Percentiles rank a stretch among this genome's conserved stretches.
Conservation (phyloP, 2,329 filamentous ascomycete species). For the Lasiodiplodia sp. region DNA sequence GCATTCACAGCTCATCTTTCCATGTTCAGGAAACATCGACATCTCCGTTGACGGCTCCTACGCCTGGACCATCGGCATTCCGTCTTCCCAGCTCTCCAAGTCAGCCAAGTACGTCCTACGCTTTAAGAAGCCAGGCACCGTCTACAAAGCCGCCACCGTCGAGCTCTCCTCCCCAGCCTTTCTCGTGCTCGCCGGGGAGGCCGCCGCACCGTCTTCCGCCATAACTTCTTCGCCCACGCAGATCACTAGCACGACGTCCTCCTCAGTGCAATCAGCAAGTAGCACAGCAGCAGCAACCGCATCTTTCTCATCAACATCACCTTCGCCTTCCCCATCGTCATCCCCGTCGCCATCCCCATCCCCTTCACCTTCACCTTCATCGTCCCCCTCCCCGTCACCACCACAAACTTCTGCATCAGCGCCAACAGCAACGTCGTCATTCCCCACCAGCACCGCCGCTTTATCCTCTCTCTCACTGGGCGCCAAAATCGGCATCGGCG, state of each 20-base stretch:
- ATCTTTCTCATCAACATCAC: background rate
- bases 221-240: background rate
- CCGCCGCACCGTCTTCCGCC: background rate
- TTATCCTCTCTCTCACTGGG: background rate
- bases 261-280: background rate
- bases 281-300: background rate
- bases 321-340: background rate
- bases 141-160: background rate
- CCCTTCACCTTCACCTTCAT: no score
- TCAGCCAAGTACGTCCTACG: slow-evolving; percentile 1
- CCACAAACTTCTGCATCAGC: background rate
- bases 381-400: no score
- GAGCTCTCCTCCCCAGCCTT: background rate
- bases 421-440: background rate
- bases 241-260: background rate
- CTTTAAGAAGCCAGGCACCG: background rate
- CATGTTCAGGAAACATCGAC: background rate
- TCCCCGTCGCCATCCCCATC: background rate
- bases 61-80: background rate
- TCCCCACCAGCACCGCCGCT: background rate
- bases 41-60: background rate
- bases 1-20: background rate
- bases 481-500: background rate
- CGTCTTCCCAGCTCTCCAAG: background rate
- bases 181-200: background rate